Conservation (phyloP, 1,284 basidiomycete genomes). For the Thecaphora thlaspeos region DNA sequence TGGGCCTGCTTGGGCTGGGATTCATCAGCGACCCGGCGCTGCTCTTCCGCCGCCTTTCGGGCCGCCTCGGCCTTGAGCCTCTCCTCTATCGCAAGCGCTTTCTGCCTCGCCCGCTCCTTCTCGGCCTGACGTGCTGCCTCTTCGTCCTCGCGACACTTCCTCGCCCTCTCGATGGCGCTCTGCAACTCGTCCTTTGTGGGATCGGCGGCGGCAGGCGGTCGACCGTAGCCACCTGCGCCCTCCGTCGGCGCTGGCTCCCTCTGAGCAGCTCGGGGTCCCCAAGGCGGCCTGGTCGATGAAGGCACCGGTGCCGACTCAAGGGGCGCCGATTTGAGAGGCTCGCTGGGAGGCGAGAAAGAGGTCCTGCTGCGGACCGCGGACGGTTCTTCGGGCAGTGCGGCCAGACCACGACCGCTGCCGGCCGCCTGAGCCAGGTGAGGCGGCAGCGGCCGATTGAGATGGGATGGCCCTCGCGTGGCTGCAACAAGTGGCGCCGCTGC, state of each 20-base stretch:
- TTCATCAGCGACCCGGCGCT: constrained; percentile 17
- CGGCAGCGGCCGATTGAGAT: constrained; percentile 21
- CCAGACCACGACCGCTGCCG: not conserved
- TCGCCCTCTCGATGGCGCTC: constrained; percentile 51
- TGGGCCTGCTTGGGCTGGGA: constrained; percentile 5
- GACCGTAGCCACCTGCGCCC: not conserved
- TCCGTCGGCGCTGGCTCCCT: not conserved
- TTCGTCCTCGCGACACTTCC: constrained; percentile 52
- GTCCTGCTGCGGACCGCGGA: not conserved
- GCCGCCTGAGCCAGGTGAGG: constrained; percentile 35
- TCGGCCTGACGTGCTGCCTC: constrained; percentile 42
- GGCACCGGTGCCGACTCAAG: not conserved
- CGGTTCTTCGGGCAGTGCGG: not conserved
- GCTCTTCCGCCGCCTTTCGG: constrained; percentile 27
- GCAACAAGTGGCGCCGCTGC: too few relatives aligned
- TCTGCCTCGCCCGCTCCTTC: constrained; percentile 48
- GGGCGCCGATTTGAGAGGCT: not conserved
- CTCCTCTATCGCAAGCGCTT: constrained; percentile 50
- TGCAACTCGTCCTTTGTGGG: constrained; percentile 39
- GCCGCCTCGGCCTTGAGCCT: constrained; percentile 40
- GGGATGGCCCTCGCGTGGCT: constrained; percentile 4
- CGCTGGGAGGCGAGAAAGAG: not conserved
- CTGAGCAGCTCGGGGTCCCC: too few relatives aligned
- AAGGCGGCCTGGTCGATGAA: not conserved
- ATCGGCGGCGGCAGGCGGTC: constrained; percentile 1